Evolutionary conservation across 164 flowering plant genomes (phyloP), one percentile per base, ranked within the genome.

Genomic region (Cinnamomum chago): DNA sequence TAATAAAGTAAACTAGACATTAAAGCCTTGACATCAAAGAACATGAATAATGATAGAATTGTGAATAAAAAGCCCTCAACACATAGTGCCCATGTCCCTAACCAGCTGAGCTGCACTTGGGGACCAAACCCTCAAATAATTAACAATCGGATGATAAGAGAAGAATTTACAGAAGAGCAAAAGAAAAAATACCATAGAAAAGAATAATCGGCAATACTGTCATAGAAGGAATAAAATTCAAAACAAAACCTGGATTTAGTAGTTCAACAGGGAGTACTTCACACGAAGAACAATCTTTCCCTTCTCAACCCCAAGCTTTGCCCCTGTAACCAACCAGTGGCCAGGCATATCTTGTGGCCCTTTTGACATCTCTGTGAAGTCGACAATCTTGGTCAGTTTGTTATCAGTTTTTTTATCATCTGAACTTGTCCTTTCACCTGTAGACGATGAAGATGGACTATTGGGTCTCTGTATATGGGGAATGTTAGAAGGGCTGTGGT

Each of bases 281-380:
- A 92, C 86, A 72, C 93, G 80, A 84, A 94, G 70, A 52, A 85
- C 85, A 70, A 94, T 90, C 77, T 81, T 89, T 50, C 97, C 94
- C 76, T 86, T 90, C 77, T 92, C 98, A 11, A 92, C 90, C 10
- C 93, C 92, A 17, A 92, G 92, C 80, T 92, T 94, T 72, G 86
- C 98, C 18, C 98, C 98, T 0, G 98, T 90, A 2, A 94, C 97
- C 81, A 90, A 68, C 97, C 98, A 94, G 76, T 94, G 95, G 33
- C 98, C 98, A 1, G 98, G 98, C 6, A 80, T 74, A 76, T 92
- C 91, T 80, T 90, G 81, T 0, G 94, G 92, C 30, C 97, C 95
- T 79, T 85, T 90, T 58, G 80, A 65, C 94, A 90, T 88, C 79
- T 92, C 97, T 0, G 88, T 67, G 77, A 69, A 81, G 68, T 93